Base-by-base conservation (phyloP, 805 yeast genomes). In the Lachancea mirantina region DNA sequence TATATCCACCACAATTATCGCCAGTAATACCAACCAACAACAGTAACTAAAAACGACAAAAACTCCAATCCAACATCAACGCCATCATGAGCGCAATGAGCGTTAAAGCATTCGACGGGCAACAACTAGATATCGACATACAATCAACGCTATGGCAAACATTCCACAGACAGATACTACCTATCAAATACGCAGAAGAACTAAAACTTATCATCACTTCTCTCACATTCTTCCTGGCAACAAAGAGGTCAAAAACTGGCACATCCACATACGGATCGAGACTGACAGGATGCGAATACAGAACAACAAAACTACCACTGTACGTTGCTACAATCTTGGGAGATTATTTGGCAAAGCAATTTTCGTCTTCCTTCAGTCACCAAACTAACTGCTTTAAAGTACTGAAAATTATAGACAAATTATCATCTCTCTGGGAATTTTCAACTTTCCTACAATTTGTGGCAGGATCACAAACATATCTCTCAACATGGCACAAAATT, bases 71-170 rank as follows among this genome's bases (percentile, higher is more conserved):
- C n/a, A n/a, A n/a, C n/a, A 10, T 10, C 22, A 19, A 19, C 8
- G 9, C 22, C 8, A 8, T 8, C 22, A 19, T 10, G 18, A 6
- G 10, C 10, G 14, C 9, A 2, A 33, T 33, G 36, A 26, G 50
- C 9, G 52, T 50, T 2, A 43, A 49, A 2, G 47, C 47, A 22
- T 28, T 50, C 8, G 58, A 52, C 32, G 41, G 52, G 0, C 16
- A 27, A 2, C 39, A 42, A 11, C 36, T 52, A 15, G 50, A 50
- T 21, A 27, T 30, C 13, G 55, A 51, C 22, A 25, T 52, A 4
- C 25, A 34, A 23, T 21, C 24, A 2, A 19, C 40, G 6, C 35
- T 51, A 15, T 45, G 50, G 45, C 14, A 36, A 6, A 35, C 38
- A 6, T 32, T 46, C 14, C 29, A 42, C 4, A 27, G 33, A 9